Base-by-base conservation (phyloP, 179 eudicot species). In the Sideroxylon spinosum region DNA sequence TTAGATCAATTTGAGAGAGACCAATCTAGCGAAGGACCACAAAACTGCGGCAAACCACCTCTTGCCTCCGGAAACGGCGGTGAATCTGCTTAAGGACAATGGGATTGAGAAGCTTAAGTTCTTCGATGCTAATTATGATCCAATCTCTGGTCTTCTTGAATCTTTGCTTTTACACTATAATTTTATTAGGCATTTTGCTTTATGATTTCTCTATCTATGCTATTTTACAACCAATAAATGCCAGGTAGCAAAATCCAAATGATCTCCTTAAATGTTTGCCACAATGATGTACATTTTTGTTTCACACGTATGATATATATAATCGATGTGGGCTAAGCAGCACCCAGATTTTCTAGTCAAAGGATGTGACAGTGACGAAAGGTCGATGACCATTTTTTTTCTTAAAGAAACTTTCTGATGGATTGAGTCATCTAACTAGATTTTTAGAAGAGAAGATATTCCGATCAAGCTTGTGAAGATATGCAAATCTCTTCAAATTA, bases 321-420 rank as follows among this genome's bases (percentile, higher is more conserved):
- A n/a, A 32, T 9, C 13, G 76, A 76, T 13, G 71, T 78, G 79
- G 82, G 74, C 71, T 67, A n/a, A 61, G 50, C 53, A 65, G 23
- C 68, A 50, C 63, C 68, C 82, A 55, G 80, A 73, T 68, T 78
- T 84, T 61, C 71, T 23, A 80, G 82, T 62, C 66, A 28, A 55
- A 57, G 66, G n/a, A 14, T 76, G 76, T 52, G 19, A 64, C 44
- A 6, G 66, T 81, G 77, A 64, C 73, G 73, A 65, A 55, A 57
- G 63, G 62, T 8, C 32, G 71, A 71, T 23, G 71, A 49, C 19
- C 25, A 7, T 13, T 37, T 61, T 14, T 0, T 48, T 17, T 28
- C 59, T 49, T 25, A n/a, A 50, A 59, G 25, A 69, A 71, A 23
- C 23, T 44, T 60, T 20, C 9, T 5, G 61, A 72, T 83, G 80